Base-by-base conservation (phyloP, 2,329 filamentous ascomycete genomes). In the Aspergillus uvarum region DNA sequence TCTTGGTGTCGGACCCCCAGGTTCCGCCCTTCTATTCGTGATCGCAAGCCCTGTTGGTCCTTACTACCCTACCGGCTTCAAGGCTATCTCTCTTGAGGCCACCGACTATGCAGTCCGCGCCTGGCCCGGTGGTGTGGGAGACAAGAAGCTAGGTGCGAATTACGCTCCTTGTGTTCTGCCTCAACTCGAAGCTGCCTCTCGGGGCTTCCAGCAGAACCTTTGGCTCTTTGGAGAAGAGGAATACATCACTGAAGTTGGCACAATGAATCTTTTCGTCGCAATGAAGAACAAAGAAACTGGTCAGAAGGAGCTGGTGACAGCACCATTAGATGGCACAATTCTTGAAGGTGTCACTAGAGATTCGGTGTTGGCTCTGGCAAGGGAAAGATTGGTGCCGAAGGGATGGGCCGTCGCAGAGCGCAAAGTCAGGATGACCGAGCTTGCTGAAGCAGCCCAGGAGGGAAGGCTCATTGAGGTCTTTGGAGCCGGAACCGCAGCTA, bases 111-210 rank as follows among this genome's bases (percentile, higher is more conserved):
- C 94, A 58, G 92, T 97, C 63, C 92, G 95, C 67, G 95, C 95
- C 59, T 99, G 95, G 95, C 95, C 95, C 51, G 95, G 95, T 62
- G 95, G 95, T 74, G 94, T 97, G 32, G 95, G 95, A 70, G 92
- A 98, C 82, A 96, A 95, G 87, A 99, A 99, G 82, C 87, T 99
- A 35, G 95, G 95, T 63, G 95, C 94, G 72, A 99, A 99, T 85
- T 99, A 99, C 77, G 95, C 95, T n/a, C 95, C 95, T 5, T 98
- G 95, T 81, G 94, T 99, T 71, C 82, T 98, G n/a, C 95, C 95
- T 19, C 95, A 99, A 80, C 86, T 95, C 70, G 87, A 96, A 79
- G 95, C 95, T 47, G 92, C 92, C 50, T 90, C 88, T 76, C 87
- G 92, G 59, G 95, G 95, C 22, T 96, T 93, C 84, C 94, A 98